Conservation (phyloP, 495 filamentous ascomycete genomes). For the Hypoxylon fuscum region DNA sequence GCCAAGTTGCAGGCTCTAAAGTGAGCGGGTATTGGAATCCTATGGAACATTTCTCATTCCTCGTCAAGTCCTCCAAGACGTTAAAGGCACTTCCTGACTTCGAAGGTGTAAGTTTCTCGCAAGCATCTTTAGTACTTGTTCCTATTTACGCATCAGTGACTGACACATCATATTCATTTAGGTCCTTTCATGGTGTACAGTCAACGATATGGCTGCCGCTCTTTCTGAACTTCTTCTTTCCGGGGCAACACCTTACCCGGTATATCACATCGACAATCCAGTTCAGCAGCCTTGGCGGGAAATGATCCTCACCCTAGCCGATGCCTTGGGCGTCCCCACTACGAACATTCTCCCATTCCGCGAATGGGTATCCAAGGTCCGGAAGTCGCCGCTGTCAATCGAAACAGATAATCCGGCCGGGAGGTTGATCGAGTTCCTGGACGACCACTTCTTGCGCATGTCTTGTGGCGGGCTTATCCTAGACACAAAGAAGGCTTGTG, state of each 20-base stretch:
- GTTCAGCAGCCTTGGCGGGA: slow-evolving; percentile 57
- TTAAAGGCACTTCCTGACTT: slow-evolving; percentile 52
- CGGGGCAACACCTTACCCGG: too few species aligned
- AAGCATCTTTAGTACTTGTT: too few species aligned
- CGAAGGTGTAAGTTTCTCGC: too few species aligned
- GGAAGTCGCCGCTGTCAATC: slow-evolving; percentile 35
- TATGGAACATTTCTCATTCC: slow-evolving; percentile 52
- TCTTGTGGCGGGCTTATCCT: slow-evolving; percentile 54
- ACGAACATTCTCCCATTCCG: slow-evolving; percentile 52
- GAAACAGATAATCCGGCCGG: slow-evolving; percentile 58
- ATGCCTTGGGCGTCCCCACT: slow-evolving; percentile 49
- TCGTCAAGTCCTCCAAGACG: slow-evolving; percentile 57
- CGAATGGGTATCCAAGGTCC: slow-evolving; percentile 59
- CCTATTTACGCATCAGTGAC: too few species aligned
- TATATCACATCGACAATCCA: slow-evolving; percentile 68
- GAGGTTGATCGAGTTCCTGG: slow-evolving; percentile 58
- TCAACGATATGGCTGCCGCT: too few species aligned
- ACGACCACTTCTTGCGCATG: slow-evolving; percentile 60
- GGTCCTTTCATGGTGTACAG: too few species aligned
- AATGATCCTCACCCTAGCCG: slow-evolving; percentile 52
- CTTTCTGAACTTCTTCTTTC: too few species aligned
- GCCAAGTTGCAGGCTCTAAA: slow-evolving; percentile 58
- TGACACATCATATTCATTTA: too few species aligned
- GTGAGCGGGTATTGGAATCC: slow-evolving; percentile 60
- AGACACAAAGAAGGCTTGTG: neutral